These are phyloP conservation scores for Baorangia bicolor DNA, from an alignment of 768 basidiomycete species.

Conservation along the genomic window DNA sequence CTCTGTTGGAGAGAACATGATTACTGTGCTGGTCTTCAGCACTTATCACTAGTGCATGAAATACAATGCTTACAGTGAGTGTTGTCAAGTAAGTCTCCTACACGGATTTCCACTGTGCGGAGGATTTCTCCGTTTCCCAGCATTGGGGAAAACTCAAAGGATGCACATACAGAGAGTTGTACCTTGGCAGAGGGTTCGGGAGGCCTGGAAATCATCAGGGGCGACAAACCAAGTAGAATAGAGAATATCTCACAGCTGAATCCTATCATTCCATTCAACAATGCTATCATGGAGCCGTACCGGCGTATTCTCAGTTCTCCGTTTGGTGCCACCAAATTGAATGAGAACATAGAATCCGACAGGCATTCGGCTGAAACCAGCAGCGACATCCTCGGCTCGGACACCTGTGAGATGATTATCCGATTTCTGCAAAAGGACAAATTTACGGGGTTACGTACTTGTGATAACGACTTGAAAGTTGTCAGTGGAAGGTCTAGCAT, in stretches of 20 bases:
- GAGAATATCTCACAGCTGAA: neutral
- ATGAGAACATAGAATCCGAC: neutral
- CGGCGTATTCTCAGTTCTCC: too few species aligned
- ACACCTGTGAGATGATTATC: neutral
- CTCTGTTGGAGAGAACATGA: neutral
- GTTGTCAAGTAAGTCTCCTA: neutral
- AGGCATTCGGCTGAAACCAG: slow-evolving; percentile 4
- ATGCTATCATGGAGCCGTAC: neutral
- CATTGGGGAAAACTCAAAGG: too few species aligned
- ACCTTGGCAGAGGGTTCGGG: neutral
- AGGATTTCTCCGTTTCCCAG: slow-evolving; percentile 2
- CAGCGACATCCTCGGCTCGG: slow-evolving; percentile 2
- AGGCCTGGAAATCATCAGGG: neutral
- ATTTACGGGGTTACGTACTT: neutral
- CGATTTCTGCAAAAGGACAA: neutral
- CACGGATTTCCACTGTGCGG: neutral
- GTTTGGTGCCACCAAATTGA: too few species aligned
- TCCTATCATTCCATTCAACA: neutral
- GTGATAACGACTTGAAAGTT: neutral
- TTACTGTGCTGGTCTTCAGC: neutral
- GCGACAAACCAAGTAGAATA: too few species aligned
- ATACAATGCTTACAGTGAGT: neutral
- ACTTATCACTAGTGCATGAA: too few species aligned
- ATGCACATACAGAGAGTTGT: neutral
- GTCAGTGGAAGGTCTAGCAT: neutral